A percentile compares a stretch with the other conserved stretches of the same genome.
These are phyloP conservation scores for Talaromyces thailandensis DNA, from an alignment of 495 filamentous ascomycete species.

Conservation along the genomic window DNA sequence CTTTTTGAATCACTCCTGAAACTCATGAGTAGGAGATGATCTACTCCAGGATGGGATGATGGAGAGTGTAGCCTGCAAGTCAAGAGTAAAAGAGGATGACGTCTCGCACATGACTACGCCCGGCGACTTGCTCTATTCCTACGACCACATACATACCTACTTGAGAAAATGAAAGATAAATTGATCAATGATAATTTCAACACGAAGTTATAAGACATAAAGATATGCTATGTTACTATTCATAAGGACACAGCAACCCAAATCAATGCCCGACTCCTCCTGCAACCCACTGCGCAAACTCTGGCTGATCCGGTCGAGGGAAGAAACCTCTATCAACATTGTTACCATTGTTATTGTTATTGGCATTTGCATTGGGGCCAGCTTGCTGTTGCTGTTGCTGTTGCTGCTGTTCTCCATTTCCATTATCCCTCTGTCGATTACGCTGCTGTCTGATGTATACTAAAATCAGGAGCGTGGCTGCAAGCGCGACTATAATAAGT, in stretches of 20 bases:
- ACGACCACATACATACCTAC: background rate
- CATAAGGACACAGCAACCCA: conserved; percentile 26
- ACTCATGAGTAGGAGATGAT: background rate
- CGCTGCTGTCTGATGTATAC: conserved; percentile 78
- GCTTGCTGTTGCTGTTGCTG: conserved; percentile 12
- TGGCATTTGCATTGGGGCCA: conserved; percentile 10
- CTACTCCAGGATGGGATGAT: background rate
- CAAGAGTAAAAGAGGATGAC: background rate
- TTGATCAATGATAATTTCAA: background rate
- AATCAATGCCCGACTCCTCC: conserved; percentile 67
- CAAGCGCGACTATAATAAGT: conserved; percentile 69
- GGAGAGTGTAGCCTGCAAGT: background rate
- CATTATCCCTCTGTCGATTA: conserved; percentile 37
- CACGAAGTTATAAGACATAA: background rate
- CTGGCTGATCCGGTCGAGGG: conserved; percentile 61
- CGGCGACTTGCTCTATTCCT: background rate
- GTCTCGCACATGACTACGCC: background rate
- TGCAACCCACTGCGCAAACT: conserved; percentile 63
- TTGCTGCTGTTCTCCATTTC: conserved; percentile 13
- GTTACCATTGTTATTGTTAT: conserved; percentile 11
- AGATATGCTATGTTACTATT: conserved; percentile 5
- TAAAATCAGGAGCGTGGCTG: conserved; percentile 63
- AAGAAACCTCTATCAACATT: conserved; percentile 54
- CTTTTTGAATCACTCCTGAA: background rate
- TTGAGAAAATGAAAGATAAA: background rate